Base-by-base conservation (phyloP, 225 moss, liverwort and hornwort genomes). In the Sphagnum tenellum region DNA sequence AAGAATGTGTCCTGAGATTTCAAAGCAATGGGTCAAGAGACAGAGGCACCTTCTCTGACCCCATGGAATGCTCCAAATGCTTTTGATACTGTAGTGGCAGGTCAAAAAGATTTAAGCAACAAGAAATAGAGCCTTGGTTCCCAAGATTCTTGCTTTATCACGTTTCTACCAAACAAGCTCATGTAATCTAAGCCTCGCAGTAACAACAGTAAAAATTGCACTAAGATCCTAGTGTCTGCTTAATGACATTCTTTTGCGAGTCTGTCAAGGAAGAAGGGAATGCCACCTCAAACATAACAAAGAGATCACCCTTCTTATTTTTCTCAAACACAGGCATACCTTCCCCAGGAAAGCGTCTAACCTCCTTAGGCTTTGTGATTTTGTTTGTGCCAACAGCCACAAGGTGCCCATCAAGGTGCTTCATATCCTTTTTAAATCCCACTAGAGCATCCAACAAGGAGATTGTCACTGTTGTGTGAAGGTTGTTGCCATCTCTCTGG, bases 271-370 rank as follows among this genome's bases (percentile, higher is more conserved):
- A 75, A 13, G 81, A 70, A 3, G 96, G 96, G 57, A 98, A 98
- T 1, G 67, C 51, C 9, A 98, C 90, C 78, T 98, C 92, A 63
- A 90, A 98, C n/a, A 76, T 85, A 29, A 92, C 92, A 14, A 78
- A 83, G 8, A 98, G 80, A 71, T 79, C 86, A 9, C 96, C 96
- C 77, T 85, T 98, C 85, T 78, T 90, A 12, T 60, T 64, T 74
- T 83, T 90, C 69, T 98, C 96, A 64, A 76, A 87, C 52, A 89
- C 57, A 14, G 96, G 92, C 96, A 98, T 92, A 53, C 96, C 96
- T 75, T 98, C 90, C 47, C 85, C 85, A 0, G 62, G 0, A 47
- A 98, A 89, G 49, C 81, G 81, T 74, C 77, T 79, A 46, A 85
- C 88, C 70, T 89, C 83, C 61, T 85, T 85, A 44, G 96, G 92